Conservation (phyloP, 1,284 basidiomycete genomes). For the Vanrija pseudolonga region DNA sequence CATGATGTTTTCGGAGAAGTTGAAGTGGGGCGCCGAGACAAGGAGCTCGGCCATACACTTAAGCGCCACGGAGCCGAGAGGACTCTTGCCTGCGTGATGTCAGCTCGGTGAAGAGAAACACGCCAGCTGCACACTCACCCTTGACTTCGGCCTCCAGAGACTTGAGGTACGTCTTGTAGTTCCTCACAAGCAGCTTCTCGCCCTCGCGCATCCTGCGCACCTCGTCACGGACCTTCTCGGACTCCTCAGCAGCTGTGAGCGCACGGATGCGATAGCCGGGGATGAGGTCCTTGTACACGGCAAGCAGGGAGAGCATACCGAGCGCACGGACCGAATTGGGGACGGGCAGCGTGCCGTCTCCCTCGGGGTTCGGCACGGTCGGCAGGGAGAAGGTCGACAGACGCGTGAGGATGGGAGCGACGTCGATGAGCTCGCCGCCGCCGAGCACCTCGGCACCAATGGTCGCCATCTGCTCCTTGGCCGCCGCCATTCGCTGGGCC, state of each 20-base stretch:
- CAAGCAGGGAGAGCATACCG: slow-evolving; percentile 83
- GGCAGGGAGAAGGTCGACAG: slow-evolving; percentile 77
- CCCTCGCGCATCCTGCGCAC: slow-evolving; percentile 87
- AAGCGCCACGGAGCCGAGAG: slow-evolving; percentile 68
- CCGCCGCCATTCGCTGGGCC: slow-evolving; percentile 64
- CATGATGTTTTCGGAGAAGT: slow-evolving; percentile 92
- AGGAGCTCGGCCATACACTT: slow-evolving; percentile 84
- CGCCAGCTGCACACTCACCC: slow-evolving; percentile 54
- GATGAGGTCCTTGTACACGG: slow-evolving; percentile 93
- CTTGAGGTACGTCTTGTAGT: slow-evolving; percentile 86
- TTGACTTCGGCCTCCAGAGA: slow-evolving; percentile 81
- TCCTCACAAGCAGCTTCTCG: slow-evolving; percentile 88
- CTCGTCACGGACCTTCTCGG: slow-evolving; percentile 91
- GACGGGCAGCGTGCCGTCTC: slow-evolving; percentile 62
- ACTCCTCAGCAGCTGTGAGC: slow-evolving; percentile 83
- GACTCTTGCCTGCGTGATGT: slow-evolving; percentile 60
- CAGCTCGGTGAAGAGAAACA: slow-evolving; percentile 15
- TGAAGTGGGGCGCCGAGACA: slow-evolving; percentile 86
- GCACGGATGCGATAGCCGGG: slow-evolving; percentile 81
- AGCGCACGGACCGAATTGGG: slow-evolving; percentile 80
- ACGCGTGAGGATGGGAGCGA: slow-evolving; percentile 73
- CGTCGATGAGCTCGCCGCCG: slow-evolving; percentile 56
- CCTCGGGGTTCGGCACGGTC: slow-evolving; percentile 64
- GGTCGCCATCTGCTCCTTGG: slow-evolving; percentile 83
- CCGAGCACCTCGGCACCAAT: slow-evolving; percentile 85